These are phyloP conservation scores for Apophysomyces elegans DNA, from an alignment of 371 early-diverging fungal species.

Conservation along the genomic window DNA sequence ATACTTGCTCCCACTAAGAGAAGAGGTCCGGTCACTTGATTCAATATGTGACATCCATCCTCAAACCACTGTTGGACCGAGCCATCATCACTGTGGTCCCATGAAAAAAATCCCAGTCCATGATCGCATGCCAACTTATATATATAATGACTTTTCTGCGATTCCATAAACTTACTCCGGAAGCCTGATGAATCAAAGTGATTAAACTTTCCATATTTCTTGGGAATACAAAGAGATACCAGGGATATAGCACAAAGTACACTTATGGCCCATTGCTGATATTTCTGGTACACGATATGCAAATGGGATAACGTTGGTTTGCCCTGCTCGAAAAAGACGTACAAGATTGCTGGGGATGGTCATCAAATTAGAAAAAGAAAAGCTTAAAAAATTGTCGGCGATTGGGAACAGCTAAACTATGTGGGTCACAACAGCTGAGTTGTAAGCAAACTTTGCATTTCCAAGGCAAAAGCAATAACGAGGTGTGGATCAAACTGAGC, in stretches of 20 bases:
- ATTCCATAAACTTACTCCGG: slow-evolving; percentile 33
- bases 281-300: neutral
- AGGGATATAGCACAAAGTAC: slow-evolving; percentile 48
- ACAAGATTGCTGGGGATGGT: neutral
- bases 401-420: neutral
- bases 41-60: slow-evolving; percentile 23
- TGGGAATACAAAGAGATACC: neutral
- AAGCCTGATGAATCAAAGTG: slow-evolving; percentile 21
- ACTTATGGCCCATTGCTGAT: neutral
- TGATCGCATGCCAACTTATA: slow-evolving; percentile 23
- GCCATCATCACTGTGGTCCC: slow-evolving; percentile 35
- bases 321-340: neutral
- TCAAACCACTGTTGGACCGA: slow-evolving; percentile 34
- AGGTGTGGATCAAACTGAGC: too few relatives aligned
- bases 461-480: too few relatives aligned
- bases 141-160: slow-evolving; percentile 33
- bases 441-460: slow-evolving; percentile 1
- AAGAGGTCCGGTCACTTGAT: neutral
- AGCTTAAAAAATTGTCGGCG: neutral
- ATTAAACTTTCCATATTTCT: neutral
- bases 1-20: slow-evolving; percentile 41
- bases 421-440: neutral
- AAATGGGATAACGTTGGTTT: neutral
- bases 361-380: neutral
- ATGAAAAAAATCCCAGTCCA: slow-evolving; percentile 34